A percentile compares a stretch with the other conserved stretches of the same genome.
Conservation (phyloP, 2,329 filamentous ascomycete species). For the Pezicula radicicola region DNA sequence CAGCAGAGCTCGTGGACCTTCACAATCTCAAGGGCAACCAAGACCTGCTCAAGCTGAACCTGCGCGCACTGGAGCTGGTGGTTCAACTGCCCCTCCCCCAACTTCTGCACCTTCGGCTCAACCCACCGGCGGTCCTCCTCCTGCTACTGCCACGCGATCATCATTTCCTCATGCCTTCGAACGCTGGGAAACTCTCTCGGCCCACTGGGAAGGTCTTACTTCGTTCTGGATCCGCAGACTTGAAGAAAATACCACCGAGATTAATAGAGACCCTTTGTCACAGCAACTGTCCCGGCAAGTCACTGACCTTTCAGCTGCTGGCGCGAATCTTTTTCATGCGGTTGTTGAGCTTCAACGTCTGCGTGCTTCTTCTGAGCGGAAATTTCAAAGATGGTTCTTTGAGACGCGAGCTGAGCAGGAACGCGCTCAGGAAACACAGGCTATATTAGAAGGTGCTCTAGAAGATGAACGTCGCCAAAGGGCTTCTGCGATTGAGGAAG, state of each 20-base stretch:
- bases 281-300: conserved; percentile 91
- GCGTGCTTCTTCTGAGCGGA: conserved; percentile 90
- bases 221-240: conserved; percentile 95
- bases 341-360: conserved; percentile 94
- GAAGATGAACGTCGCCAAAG: conserved; percentile 70
- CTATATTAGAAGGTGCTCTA: conserved; percentile 73
- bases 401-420: conserved; percentile 89
- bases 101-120: conserved; percentile 1
- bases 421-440: conserved; percentile 76
- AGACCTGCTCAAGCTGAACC: conserved; percentile 14
- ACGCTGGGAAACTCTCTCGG: conserved; percentile 93
- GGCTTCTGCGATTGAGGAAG: conserved; percentile 63
- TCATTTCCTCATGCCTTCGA: conserved; percentile 96
- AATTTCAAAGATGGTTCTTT: conserved; percentile 98
- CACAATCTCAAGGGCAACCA: conserved; percentile 16
- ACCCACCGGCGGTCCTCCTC: background rate
- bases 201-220: conserved; percentile 96
- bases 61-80: conserved; percentile 13
- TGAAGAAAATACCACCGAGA: conserved; percentile 84
- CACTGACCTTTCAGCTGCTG: conserved; percentile 93
- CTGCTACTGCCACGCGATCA: conserved; percentile 44
- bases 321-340: conserved; percentile 95
- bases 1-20: conserved; percentile 22
- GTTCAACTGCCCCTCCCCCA: conserved; percentile 3
- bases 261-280: conserved; percentile 77